Base-by-base conservation (phyloP, 352 stramenopile species). In the Hyaloperonospora brassicae region DNA sequence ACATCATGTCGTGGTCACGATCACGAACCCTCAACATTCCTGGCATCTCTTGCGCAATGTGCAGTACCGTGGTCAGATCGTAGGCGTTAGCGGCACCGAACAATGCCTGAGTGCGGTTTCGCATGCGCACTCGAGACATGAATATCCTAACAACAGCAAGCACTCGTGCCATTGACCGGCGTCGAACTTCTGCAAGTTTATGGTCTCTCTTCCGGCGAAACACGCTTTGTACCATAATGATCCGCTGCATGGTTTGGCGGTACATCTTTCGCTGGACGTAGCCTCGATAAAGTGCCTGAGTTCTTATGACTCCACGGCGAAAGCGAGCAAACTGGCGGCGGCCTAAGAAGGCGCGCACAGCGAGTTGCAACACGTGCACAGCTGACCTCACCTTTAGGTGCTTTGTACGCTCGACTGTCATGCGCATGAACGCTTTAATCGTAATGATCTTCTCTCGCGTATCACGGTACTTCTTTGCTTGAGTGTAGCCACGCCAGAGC, bases 11-110 rank as follows among this genome's bases (percentile, higher is more conserved):
- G 57, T 85, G 70, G 23, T 65, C 60, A 47, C 79, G 79, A 35
- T 94, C 84, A 40, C 84, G 79, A 2, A 92, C 78, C 10, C 83
- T 79, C 9, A 92, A 50, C 77, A 89, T 91, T 8, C 80, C 80
- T 8, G 82, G 84, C 42, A 86, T 70, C 31, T 92, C 75, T 54
- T 93, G 84, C 2, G 81, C 75, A 60, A 94, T 78, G 47, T 83
- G 79, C n/a, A 89, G 69, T 11, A 94, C 79, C 34, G 79, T 68
- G 1, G 84, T 90, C 36, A 93, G 62, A 57, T 94, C 75, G 65
- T 81, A 91, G 42, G 69, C 58, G 41, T 91, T 76, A 8, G 84
- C 84, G 1, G 84, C 82, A 23, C 82, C 62, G 56, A 94, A 94
- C 50, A 94, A 65, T 21, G 77, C 64, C n/a, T 79, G 64, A 0